Conservation (phyloP, 2,329 filamentous ascomycete species). For the Lasiodiplodia theobromae region DNA sequence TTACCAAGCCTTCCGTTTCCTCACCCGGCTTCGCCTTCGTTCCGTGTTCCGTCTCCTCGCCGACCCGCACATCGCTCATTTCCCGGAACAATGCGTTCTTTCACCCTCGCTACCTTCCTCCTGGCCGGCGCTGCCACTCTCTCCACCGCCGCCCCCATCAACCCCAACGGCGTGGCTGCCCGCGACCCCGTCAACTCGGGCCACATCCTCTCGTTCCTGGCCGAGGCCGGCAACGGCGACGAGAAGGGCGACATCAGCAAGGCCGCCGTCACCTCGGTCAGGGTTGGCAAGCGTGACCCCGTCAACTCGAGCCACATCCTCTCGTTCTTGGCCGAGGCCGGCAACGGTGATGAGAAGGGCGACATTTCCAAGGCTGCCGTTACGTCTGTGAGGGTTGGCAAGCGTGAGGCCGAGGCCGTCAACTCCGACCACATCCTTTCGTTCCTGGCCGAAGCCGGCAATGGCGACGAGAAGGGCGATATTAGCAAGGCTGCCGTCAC, state of each 20-base stretch:
- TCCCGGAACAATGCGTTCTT: conserved; percentile 7
- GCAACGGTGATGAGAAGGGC: conserved; percentile 2
- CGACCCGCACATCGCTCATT: conserved; percentile 18
- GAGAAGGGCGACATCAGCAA: neutral
- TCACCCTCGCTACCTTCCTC: conserved; percentile 8
- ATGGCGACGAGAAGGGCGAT: conserved; percentile 1
- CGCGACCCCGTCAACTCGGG: conserved; percentile 5
- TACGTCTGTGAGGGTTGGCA: neutral
- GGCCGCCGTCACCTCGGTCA: neutral
- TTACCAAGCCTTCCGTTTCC: conserved; percentile 13
- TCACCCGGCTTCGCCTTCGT: conserved; percentile 7
- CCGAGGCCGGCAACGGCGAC: neutral
- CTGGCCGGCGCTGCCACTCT: conserved; percentile 5
- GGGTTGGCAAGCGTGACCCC: neutral
- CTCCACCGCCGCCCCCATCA: conserved; percentile 14
- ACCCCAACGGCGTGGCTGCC: conserved; percentile 1
- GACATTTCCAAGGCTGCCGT: neutral
- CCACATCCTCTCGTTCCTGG: conserved; percentile 1
- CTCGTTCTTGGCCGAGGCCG: neutral
- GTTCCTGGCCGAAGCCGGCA: neutral
- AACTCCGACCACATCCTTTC: neutral
- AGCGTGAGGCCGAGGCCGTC: conserved; percentile 6
- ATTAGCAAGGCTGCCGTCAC: too few species aligned
- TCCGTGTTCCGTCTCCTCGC: neutral
- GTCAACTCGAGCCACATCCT: neutral